Conservation (phyloP, 2,329 filamentous ascomycete genomes). For the Conoideocrella luteorostrata region DNA sequence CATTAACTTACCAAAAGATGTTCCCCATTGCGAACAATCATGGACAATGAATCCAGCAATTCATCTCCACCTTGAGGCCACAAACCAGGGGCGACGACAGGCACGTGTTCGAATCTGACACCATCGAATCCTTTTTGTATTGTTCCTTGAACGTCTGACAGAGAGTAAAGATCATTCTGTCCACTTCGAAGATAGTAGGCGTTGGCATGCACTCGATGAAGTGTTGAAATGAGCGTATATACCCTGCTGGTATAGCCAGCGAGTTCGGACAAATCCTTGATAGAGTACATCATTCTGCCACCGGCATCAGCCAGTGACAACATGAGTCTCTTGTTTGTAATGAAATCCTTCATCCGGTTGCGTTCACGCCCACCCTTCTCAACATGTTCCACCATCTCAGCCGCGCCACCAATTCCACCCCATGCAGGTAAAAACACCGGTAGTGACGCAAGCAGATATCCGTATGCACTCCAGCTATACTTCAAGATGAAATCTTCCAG, state of each 20-base stretch:
- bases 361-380: constrained; percentile 60
- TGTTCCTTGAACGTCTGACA: constrained; percentile 88
- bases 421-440: constrained; percentile 92
- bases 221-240: constrained; percentile 88
- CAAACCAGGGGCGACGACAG: constrained; percentile 79
- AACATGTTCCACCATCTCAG: constrained; percentile 53
- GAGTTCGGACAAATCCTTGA: constrained; percentile 94
- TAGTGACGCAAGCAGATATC: constrained; percentile 86
- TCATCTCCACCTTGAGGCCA: constrained; percentile 91
- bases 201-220: constrained; percentile 87
- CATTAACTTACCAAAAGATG: constrained; percentile 63
- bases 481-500: constrained; percentile 97
- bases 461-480: constrained; percentile 97
- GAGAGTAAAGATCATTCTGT: constrained; percentile 75
- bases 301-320: constrained; percentile 93
- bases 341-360: constrained; percentile 94
- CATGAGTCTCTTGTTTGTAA: constrained; percentile 98
- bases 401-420: constrained; percentile 72
- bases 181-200: constrained; percentile 68
- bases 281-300: constrained; percentile 98
- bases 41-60: constrained; percentile 78
- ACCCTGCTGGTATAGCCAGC: constrained; percentile 94
- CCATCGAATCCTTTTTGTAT: constrained; percentile 93
- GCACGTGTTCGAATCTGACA: constrained; percentile 86
- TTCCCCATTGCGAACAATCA: constrained; percentile 84